A percentile compares a stretch with the other conserved stretches of the same genome.
These are phyloP conservation scores for Beta macrorhiza DNA, from an alignment of 179 eudicot genomes.

Conservation along the genomic window DNA sequence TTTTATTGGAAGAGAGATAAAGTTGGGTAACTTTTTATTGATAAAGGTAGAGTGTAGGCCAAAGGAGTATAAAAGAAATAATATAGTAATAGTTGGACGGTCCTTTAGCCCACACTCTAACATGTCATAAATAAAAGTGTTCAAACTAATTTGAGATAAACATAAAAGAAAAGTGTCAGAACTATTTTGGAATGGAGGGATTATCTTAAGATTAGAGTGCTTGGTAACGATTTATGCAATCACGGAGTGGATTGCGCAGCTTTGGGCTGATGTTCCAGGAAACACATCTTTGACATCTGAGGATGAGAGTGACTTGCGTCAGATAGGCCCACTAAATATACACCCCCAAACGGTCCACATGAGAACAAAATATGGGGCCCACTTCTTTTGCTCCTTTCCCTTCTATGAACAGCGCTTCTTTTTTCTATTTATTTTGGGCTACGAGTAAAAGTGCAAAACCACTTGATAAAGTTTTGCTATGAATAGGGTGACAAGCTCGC, in stretches of 20 bases:
- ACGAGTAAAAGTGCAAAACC: neutral
- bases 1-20: no score
- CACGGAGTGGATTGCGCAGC: slow-evolving; percentile 31
- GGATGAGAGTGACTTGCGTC: slow-evolving; percentile 1
- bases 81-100: no score
- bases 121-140: no score
- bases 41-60: no score
- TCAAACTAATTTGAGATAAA: no score
- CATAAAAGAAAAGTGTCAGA: no score
- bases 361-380: slow-evolving; percentile 12
- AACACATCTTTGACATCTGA: slow-evolving; percentile 15
- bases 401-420: neutral
- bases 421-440: neutral
- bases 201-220: neutral
- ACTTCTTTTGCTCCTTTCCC: neutral
- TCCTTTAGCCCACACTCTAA: no score
- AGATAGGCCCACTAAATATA: slow-evolving; percentile 17
- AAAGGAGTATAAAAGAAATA: no score
- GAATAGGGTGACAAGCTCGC: slow-evolving; percentile 12
- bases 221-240: slow-evolving; percentile 10
- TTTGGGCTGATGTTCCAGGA: slow-evolving; percentile 11
- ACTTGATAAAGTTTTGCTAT: neutral
- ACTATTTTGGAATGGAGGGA: no score
- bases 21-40: no score
- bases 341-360: slow-evolving; percentile 1